Percentiles rank a stretch among this genome's conserved stretches.
Evolutionary conservation across 2,329 filamentous ascomycete genomes (phyloP).

Genomic region (Aspergillus ochraceoroseus): DNA sequence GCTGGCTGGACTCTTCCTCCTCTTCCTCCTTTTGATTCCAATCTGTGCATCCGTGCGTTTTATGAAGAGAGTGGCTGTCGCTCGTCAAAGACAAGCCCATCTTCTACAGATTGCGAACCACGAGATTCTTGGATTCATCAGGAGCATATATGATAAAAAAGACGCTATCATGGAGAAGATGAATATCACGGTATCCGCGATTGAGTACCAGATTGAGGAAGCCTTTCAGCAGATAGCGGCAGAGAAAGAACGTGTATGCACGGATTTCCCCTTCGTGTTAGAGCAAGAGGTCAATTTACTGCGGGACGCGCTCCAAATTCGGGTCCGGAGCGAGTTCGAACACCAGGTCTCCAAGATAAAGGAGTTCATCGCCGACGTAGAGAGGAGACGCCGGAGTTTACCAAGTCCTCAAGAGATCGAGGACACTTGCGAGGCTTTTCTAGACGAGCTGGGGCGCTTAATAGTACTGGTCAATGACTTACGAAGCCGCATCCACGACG

Average conservation of each 20-base stretch:
- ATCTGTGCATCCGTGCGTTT: too few species aligned
- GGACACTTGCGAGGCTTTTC: background rate
- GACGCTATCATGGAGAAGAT: background rate
- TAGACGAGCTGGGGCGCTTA: background rate
- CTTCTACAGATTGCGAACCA: background rate
- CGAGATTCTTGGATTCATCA: constrained; percentile 1
- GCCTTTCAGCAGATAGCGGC: background rate
- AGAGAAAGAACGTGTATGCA: constrained; percentile 2
- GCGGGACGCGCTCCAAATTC: background rate
- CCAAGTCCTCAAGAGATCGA: background rate
- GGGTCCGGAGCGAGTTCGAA: background rate
- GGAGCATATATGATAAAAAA: background rate
- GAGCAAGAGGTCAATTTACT: background rate
- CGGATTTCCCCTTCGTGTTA: background rate
- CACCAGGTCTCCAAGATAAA: background rate
- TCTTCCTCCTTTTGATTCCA: too few species aligned
- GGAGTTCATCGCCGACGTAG: background rate
- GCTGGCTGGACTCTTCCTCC: too few species aligned
- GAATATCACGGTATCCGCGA: background rate
- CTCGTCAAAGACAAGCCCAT: background rate
- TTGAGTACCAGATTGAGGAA: background rate
- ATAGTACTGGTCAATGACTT: background rate
- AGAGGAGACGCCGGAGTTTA: background rate
- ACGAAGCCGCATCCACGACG: background rate
- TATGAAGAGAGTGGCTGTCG: background rate